phyloP scores from a whole-genome alignment of 148 eudicot genomes.

The Rhododendron kiyosumense region DNA sequence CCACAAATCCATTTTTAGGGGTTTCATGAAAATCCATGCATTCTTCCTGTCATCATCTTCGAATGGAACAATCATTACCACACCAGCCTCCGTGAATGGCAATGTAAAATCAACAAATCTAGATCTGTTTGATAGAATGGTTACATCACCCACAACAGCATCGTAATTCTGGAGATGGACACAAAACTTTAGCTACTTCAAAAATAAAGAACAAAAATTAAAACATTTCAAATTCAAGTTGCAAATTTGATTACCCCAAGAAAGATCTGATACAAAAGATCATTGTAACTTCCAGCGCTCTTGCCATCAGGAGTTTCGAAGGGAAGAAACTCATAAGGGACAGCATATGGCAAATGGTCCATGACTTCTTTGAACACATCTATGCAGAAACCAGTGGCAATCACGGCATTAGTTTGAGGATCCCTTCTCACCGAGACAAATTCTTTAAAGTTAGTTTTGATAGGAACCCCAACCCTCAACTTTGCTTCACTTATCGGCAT shows the following conservation, averaged over 20 bases:
- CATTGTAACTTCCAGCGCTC: conserved; percentile 22
- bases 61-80: conserved; percentile 44
- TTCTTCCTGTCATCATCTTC: conserved; percentile 35
- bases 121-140: conserved; percentile 47
- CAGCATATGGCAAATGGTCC: conserved; percentile 24
- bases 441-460: conserved; percentile 19
- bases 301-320: conserved; percentile 15
- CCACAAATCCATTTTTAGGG: conserved; percentile 60
- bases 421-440: conserved; percentile 30
- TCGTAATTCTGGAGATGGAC: conserved; percentile 36
- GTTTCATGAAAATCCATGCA: conserved; percentile 69
- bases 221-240: neutral
- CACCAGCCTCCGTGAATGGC: conserved; percentile 67
- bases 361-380: conserved; percentile 48
- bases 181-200: neutral
- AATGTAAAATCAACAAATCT: conserved; percentile 47
- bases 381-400: conserved; percentile 38
- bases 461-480: conserved; percentile 44
- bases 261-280: conserved; percentile 32
- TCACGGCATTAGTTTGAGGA: conserved; percentile 6
- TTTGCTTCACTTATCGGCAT: conserved; percentile 26
- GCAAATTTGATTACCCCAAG: conserved; percentile 22
- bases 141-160: conserved; percentile 55
- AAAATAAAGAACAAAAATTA: neutral
- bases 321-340: conserved; percentile 26